A percentile compares a stretch with the other conserved stretches of the same genome.
phyloP scores from a whole-genome alignment of 139 green algal genomes.

The Ettlia oleoabundans region DNA sequence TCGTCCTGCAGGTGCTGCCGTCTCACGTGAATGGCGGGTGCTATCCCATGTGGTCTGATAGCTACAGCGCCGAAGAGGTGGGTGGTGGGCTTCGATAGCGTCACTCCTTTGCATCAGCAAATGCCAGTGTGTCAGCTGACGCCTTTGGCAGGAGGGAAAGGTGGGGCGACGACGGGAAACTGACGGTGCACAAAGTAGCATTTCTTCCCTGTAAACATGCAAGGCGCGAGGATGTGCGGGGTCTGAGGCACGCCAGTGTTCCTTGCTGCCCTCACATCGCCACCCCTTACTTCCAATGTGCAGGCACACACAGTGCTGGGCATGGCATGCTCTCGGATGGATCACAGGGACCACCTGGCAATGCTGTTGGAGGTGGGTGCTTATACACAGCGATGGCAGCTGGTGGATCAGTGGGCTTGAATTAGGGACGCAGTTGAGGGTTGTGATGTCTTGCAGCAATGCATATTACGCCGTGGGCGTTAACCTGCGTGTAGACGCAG shows the following conservation, averaged over 20 bases:
- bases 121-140: too few species aligned
- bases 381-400: not conserved
- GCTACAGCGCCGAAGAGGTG: constrained; percentile 7
- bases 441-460: not conserved
- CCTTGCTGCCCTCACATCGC: not conserved
- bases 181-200: too few species aligned
- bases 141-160: not conserved
- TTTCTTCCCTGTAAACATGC: not conserved
- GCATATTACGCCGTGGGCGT: too few species aligned
- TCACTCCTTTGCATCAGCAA: too few species aligned
- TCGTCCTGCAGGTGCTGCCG: constrained; percentile 17
- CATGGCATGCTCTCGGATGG: constrained; percentile 1
- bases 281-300: not conserved
- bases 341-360: not conserved
- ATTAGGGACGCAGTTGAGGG: too few species aligned
- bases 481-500: too few species aligned
- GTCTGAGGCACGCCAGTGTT: not conserved
- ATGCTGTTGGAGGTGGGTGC: constrained; percentile 11
- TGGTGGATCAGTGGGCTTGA: not conserved
- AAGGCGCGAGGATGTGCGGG: not conserved
- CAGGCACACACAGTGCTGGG: constrained; percentile 20
- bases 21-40: constrained; percentile 5
- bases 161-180: too few species aligned
- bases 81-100: too few species aligned
- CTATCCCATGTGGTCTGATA: constrained; percentile 14